Base-by-base conservation (phyloP, 2,329 filamentous ascomycete species). In the Lomentospora prolificans region DNA sequence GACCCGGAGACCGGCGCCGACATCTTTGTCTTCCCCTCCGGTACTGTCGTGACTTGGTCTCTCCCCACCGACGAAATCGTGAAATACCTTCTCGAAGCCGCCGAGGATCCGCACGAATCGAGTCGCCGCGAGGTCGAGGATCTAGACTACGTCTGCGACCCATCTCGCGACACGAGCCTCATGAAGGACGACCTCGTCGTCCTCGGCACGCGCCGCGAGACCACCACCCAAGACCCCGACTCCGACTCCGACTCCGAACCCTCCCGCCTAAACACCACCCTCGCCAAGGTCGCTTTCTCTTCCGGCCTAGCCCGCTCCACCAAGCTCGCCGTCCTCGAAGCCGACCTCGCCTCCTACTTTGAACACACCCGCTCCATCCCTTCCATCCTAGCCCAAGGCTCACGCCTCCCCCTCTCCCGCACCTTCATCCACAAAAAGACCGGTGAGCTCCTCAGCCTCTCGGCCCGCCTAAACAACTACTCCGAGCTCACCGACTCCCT, bases 211-310 rank as follows among this genome's bases (percentile, higher is more conserved):
- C 86, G 86, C 59, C 69, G 72, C 36, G 77, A 48, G 27, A 24
- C 24, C 14, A 55, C n/a, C 24, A 2, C 17, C 5, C 14, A 22
- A 41, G 10, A 25, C 41, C 31, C 22, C 44, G 17, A 22, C 44
- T 19, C 44, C 2, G 60, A 65, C 57, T 61, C 68, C 19, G 30
- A 33, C 30, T 72, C 72, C 48, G 73, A 75, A 61, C 70, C 67
- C 8, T 25, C 44, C 2, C 52, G 55, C 14, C 67, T 79, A 9
- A 79, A 80, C 63, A 81, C 75, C 1, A 88, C 92, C 1, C 78
- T 96, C 12, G 90, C 91, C 62, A 96, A 97, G 67, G 92, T 97
- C 59, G 94, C 94, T 46, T 97, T 97, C 69, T 96, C 92, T 0
- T 96, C 90, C 0, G 92, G 92, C 2, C 80, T 99, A 8, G 92